A percentile compares a stretch with the other conserved stretches of the same genome.
Conservation (phyloP, 768 basidiomycete species). For the Tylopilus vinaceipallidus region DNA sequence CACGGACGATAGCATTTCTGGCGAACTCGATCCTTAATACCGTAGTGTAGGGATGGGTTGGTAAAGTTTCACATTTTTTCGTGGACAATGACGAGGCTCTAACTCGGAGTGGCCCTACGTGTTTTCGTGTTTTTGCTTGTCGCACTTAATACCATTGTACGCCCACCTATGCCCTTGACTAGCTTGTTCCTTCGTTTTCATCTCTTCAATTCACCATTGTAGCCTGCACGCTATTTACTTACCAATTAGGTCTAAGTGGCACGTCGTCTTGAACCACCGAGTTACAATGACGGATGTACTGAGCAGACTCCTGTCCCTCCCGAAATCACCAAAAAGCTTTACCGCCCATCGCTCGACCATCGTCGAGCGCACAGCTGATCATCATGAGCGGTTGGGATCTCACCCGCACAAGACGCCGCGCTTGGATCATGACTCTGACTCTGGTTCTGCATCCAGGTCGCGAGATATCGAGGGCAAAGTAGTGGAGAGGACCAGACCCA, state of each 20-base stretch:
- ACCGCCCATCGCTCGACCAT: conserved; percentile 40
- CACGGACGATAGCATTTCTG: not conserved
- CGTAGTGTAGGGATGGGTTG: not conserved
- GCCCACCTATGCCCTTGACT: no score
- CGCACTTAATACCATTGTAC: no score
- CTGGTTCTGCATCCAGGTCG: conserved; percentile 62
- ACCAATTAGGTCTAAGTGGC: not conserved
- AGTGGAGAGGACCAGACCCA: conserved; percentile 35
- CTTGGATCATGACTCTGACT: conserved; percentile 64
- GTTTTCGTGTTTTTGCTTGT: no score
- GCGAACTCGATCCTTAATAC: no score
- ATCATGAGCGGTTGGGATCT: conserved; percentile 47
- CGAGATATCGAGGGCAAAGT: conserved; percentile 29
- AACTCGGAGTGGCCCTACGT: no score
- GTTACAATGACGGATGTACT: conserved; percentile 39
- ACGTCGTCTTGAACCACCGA: not conserved
- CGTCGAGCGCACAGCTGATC: conserved; percentile 30
- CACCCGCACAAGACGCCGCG: conserved; percentile 69
- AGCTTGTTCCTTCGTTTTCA: no score
- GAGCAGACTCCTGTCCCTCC: conserved; percentile 41
- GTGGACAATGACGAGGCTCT: no score
- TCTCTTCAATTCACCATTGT: not conserved
- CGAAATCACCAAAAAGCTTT: conserved; percentile 52
- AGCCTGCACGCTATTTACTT: not conserved
- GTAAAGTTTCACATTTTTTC: no score